These are phyloP conservation scores for Eucalyptus sp. DNA, from an alignment of 345 rosid species.

Conservation along the genomic window DNA sequence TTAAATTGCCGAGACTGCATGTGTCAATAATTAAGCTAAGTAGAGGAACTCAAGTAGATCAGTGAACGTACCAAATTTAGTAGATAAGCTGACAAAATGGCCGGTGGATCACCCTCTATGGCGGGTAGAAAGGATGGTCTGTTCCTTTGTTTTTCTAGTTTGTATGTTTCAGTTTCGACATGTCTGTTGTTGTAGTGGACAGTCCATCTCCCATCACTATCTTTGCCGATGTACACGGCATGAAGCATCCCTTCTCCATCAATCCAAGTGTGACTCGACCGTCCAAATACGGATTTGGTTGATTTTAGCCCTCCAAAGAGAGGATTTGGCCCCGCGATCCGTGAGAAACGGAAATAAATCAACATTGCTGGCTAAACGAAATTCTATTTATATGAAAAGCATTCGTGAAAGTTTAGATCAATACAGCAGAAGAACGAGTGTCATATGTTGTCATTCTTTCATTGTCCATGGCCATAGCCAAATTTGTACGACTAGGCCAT, in stretches of 20 bases:
- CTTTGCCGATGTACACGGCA: conserved; percentile 25
- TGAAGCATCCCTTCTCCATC: conserved; percentile 65
- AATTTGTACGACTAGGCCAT: background rate
- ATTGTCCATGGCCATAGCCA: background rate
- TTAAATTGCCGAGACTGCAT: background rate
- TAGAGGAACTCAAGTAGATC: background rate
- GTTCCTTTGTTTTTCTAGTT: conserved; percentile 20
- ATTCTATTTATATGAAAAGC: background rate
- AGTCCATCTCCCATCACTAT: conserved; percentile 14
- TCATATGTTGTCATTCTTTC: background rate
- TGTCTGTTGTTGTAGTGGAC: conserved; percentile 28
- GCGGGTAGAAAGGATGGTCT: conserved; percentile 35
- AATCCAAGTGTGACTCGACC: conserved; percentile 24
- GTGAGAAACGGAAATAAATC: background rate
- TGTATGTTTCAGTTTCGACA: conserved; percentile 34
- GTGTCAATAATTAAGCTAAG: background rate
- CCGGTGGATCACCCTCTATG: conserved; percentile 22
- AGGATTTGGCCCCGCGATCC: conserved; percentile 35
- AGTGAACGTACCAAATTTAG: conserved; percentile 9
- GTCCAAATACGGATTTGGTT: conserved; percentile 25
- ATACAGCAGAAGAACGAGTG: background rate
- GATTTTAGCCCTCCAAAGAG: conserved; percentile 31
- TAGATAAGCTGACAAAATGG: conserved; percentile 23
- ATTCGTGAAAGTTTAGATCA: background rate
- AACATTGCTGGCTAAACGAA: background rate